Base-by-base conservation (phyloP, 768 basidiomycete genomes). In the Hypholoma sublateritium region DNA sequence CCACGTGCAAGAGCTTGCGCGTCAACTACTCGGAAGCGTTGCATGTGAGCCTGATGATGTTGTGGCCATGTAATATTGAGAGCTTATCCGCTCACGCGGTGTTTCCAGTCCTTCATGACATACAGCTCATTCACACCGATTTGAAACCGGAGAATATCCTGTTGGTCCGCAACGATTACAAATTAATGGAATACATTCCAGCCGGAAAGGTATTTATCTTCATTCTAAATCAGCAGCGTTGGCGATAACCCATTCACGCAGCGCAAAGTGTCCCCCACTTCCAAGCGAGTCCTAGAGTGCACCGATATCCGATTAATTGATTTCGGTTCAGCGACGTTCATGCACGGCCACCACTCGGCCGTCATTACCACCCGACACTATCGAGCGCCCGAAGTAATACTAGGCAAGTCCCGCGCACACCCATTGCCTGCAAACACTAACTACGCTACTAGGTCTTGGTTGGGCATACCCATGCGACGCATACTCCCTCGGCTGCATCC, bases 391-490 rank as follows among this genome's bases (percentile, higher is more conserved):
- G 97, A 99, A 78, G 98, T 99, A 70, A 99, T 99, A 59, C 82
- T 98, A 51, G 94, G 96, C 95, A 59, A 59, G 85, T 73, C 24
- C 32, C 39, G 59, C 42, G 24, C 50, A 22, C 39, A 9, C 24
- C 28, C 19, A 25, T 44, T 53, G 24, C 41, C 35, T 21, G 35
- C 55, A 41, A 22, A 45, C 55, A 47, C 57, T 65, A 50, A 64
- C 61, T 50, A 58, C 22, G 11, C 39, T 13, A 13, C 68, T n/a
- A 98, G 96, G 94, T 53, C 82, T 98, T 58, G 94, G 95, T 50
- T 99, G 97, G 97, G 95, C 93, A 43, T 98, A 88, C 71, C 95
- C 96, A 1, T 98, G 97, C 73, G 97, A 99, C 74, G 93, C 93
- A 28, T 99, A 97, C 74, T 99, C 97, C 16, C 81, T 99, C 50